Evolutionary conservation across 208 protist species (phyloP).

Genomic region (Crithidia mellificae): DNA sequence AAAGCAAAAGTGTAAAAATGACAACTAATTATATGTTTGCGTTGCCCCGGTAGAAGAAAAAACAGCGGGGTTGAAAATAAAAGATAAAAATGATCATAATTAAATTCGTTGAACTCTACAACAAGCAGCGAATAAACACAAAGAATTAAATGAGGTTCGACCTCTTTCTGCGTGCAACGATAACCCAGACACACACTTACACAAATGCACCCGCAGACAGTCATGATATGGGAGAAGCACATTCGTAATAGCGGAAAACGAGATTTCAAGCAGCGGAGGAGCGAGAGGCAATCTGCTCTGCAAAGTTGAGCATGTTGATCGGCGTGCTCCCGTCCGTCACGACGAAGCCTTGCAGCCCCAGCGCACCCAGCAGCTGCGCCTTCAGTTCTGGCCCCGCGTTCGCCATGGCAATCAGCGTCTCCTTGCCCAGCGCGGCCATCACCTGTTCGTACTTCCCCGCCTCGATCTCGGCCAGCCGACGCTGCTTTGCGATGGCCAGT

Average conservation of each 20-base stretch:
- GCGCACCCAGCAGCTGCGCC: slow-evolving; percentile 93
- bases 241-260: too few relatives aligned
- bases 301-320: slow-evolving; percentile 96
- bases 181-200: neutral
- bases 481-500: slow-evolving; percentile 84
- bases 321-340: slow-evolving; percentile 96
- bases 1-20: too few relatives aligned
- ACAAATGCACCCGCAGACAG: neutral
- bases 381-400: slow-evolving; percentile 94
- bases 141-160: too few relatives aligned
- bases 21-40: too few relatives aligned
- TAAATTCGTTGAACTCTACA: too few relatives aligned
- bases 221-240: neutral
- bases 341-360: slow-evolving; percentile 94
- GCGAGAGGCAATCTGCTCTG: slow-evolving; percentile 65
- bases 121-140: too few relatives aligned
- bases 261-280: neutral
- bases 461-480: slow-evolving; percentile 82
- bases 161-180: too few relatives aligned
- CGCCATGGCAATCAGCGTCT: slow-evolving; percentile 92
- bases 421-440: slow-evolving; percentile 86
- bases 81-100: too few relatives aligned
- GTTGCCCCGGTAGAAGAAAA: too few relatives aligned
- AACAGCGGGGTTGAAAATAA: too few relatives aligned
- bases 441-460: slow-evolving; percentile 86